Base-by-base conservation (phyloP, 257 asterid species). In the Petunia axillaris region DNA sequence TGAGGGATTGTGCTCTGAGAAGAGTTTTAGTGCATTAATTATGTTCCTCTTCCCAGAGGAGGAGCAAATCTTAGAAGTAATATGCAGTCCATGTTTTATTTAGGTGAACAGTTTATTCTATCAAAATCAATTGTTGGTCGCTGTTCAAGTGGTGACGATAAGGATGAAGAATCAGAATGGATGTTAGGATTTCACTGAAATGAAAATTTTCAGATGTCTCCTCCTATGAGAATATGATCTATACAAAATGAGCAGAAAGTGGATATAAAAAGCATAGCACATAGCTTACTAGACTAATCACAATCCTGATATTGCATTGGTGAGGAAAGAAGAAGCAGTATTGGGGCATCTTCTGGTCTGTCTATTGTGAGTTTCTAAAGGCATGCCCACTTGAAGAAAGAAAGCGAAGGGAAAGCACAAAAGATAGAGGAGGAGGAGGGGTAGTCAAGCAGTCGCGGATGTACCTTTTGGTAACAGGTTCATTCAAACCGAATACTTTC, bases 291-390 rank as follows among this genome's bases (percentile, higher is more conserved):
- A 1, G 9, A 65, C 14, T 14, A 25, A 43, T n/a, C 8, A 43
- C 8, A 3, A 10, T 43, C 75, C 8, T 43, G 39, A 36, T 71
- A 50, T 71, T 71, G 60, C 77, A 71, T 71, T 71, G 77, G 48
- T 71, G 25, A 55, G 25, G 41, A 48, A 46, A 48, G 44, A 71
- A 5, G 35, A 67, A 50, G 44, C 13, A 71, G 46, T 48, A 11
- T 16, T 2, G 6, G 35, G 35, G 41, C 48, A 71, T 70, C 0
- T 71, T 25, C 59, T 59, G 3, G 1, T 46, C 1, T 1, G 60
- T 25, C 53, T 7, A 0, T 40, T 25, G 11, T 71, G 10, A 0
- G 2, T 4, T 71, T 48, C 25, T 71, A 16, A 70, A 70, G 14
- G 60, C 77, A 71, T 25, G 50, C 11, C 60, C 9, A 46, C 40